Conservation (phyloP, 2,329 filamentous ascomycete genomes). For the Sclerotinia minor region DNA sequence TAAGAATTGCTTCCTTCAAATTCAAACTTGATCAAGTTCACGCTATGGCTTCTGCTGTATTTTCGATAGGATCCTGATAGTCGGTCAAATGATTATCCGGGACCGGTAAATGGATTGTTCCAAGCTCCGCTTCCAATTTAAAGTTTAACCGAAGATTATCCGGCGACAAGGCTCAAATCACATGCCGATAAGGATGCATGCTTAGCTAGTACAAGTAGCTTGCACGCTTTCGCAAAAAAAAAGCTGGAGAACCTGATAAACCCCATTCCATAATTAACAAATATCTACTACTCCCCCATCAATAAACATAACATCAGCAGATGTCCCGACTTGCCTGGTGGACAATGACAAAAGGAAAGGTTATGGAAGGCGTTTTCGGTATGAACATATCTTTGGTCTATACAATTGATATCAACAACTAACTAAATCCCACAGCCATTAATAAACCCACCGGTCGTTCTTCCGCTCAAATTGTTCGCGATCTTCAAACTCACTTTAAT, state of each 20-base stretch:
- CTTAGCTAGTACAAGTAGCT: not conserved
- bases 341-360: constrained; percentile 45
- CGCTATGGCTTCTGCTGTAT: too few species aligned
- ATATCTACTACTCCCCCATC: constrained; percentile 6
- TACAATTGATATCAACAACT: constrained; percentile 16
- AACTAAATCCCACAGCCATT: constrained; percentile 62
- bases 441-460: constrained; percentile 87
- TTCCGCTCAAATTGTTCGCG: constrained; percentile 87
- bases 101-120: not conserved
- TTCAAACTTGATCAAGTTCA: too few species aligned
- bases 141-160: not conserved
- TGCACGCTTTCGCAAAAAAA: constrained; percentile 9
- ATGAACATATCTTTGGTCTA: constrained; percentile 33
- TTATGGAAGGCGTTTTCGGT: constrained; percentile 65
- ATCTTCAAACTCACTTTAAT: constrained; percentile 82
- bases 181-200: constrained; percentile 17
- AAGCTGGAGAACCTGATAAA: constrained; percentile 4
- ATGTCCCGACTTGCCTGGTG: constrained; percentile 34
- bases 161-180: not conserved
- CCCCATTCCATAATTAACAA: not conserved
- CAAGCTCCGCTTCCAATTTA: not conserved
- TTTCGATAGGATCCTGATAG: not conserved
- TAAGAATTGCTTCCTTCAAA: too few species aligned
- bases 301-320: constrained; percentile 21
- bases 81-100: not conserved